phyloP scores from a whole-genome alignment of 805 yeast species.

The Candida glaebosa region DNA sequence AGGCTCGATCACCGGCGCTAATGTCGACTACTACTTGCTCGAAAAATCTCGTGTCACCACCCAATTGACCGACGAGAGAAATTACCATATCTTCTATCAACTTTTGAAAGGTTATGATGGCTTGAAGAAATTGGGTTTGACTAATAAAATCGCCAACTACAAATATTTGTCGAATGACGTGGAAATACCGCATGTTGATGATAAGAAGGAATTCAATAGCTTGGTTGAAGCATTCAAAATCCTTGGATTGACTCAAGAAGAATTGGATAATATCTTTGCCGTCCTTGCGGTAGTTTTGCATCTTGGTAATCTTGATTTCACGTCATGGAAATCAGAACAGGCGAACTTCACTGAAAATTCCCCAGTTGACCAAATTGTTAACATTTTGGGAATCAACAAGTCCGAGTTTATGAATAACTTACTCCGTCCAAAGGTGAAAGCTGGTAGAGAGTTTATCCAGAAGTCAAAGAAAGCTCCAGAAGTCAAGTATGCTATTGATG shows the following conservation, averaged over 20 bases:
- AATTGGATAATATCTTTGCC: constrained; percentile 56
- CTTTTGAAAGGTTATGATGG: constrained; percentile 64
- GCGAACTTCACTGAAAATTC: constrained; percentile 59
- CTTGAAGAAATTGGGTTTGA: constrained; percentile 45
- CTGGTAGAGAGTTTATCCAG: constrained; percentile 82
- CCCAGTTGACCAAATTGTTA: constrained; percentile 49
- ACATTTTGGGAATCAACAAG: constrained; percentile 60
- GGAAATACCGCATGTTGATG: constrained; percentile 72
- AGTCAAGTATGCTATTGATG: constrained; percentile 78
- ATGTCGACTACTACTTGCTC: constrained; percentile 88
- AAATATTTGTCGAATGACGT: constrained; percentile 56
- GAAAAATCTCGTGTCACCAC: constrained; percentile 90
- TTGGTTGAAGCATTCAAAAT: constrained; percentile 64
- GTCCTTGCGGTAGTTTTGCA: constrained; percentile 74
- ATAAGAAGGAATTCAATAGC: constrained; percentile 60
- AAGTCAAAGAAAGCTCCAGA: constrained; percentile 78
- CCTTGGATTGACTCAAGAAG: constrained; percentile 63
- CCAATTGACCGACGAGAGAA: constrained; percentile 76
- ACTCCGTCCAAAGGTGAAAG: constrained; percentile 78
- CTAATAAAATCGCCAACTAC: constrained; percentile 38
- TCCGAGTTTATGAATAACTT: constrained; percentile 54
- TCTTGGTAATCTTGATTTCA: constrained; percentile 80
- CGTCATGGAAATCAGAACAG: constrained; percentile 66
- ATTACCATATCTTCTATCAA: constrained; percentile 92
- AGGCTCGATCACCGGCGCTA: constrained; percentile 79